Percentiles rank a stretch among this genome's conserved stretches.
Evolutionary conservation across 1,284 basidiomycete species (phyloP).

Genomic region (Blastosporella zonata): DNA sequence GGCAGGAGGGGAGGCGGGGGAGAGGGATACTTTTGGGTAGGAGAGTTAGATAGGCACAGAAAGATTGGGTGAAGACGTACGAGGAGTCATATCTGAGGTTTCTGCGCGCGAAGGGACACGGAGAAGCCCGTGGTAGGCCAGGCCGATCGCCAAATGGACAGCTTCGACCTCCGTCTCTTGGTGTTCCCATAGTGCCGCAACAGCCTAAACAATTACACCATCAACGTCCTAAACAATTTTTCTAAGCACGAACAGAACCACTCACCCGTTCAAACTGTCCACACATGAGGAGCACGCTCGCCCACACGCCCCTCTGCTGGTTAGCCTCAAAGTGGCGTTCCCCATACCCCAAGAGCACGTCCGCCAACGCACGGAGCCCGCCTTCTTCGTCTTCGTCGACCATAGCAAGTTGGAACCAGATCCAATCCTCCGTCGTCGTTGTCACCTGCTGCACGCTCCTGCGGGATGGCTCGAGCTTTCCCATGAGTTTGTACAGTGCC

Average conservation of each 20-base stretch:
- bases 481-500: constrained; percentile 94
- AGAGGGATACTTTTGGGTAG: constrained; percentile 57
- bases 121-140: constrained; percentile 92
- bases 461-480: constrained; percentile 83
- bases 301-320: constrained; percentile 79
- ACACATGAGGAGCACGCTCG: constrained; percentile 86
- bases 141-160: constrained; percentile 89
- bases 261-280: constrained; percentile 91
- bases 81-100: constrained; percentile 76
- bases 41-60: constrained; percentile 9
- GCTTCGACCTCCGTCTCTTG: constrained; percentile 90
- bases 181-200: constrained; percentile 88
- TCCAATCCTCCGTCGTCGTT: constrained; percentile 94
- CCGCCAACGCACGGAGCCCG: constrained; percentile 77
- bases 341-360: constrained; percentile 84
- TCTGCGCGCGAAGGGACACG: constrained; percentile 78
- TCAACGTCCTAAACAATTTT: neutral
- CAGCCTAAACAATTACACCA: constrained; percentile 55
- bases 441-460: constrained; percentile 85
- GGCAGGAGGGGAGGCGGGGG: constrained; percentile 60
- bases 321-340: constrained; percentile 87
- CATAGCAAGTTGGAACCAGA: constrained; percentile 96
- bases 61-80: constrained; percentile 46
- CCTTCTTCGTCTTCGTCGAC: constrained; percentile 78
- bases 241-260: constrained; percentile 14